Evolutionary conservation across 352 stramenopile species (phyloP).

Genomic region (Globisporangium heterothallicum): DNA sequence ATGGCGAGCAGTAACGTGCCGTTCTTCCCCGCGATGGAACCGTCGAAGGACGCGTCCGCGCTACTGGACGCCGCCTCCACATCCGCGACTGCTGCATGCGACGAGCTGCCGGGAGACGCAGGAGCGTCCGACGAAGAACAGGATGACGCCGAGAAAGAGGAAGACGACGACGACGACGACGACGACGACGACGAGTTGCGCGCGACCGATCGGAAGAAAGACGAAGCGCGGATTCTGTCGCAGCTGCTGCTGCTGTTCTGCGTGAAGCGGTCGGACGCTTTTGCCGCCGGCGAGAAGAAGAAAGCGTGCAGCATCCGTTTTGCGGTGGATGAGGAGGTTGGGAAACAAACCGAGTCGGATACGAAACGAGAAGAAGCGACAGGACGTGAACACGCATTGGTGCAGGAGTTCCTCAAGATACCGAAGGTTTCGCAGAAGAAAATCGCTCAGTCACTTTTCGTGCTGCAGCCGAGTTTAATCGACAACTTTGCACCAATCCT

Average conservation of each 20-base stretch:
- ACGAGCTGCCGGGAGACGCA: no score
- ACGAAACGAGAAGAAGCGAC: conserved; percentile 3
- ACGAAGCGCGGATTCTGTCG: conserved; percentile 34
- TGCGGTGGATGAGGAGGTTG: background rate
- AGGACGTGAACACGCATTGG: conserved; percentile 21
- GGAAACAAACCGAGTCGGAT: background rate
- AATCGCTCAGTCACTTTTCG: conserved; percentile 40
- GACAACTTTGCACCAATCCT: conserved; percentile 42
- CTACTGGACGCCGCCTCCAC: background rate
- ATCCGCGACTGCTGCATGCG: background rate
- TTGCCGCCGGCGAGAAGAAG: background rate
- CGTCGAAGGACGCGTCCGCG: background rate
- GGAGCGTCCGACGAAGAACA: no score
- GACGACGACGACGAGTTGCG: conserved; percentile 1
- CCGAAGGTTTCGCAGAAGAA: conserved; percentile 32
- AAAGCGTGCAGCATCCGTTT: no score
- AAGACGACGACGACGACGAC: background rate
- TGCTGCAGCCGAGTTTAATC: conserved; percentile 33
- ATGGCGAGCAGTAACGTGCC: conserved; percentile 6
- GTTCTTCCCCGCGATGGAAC: conserved; percentile 6
- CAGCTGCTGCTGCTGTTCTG: conserved; percentile 44
- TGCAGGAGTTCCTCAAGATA: conserved; percentile 35
- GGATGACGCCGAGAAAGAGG: no score
- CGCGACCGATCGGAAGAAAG: conserved; percentile 11
- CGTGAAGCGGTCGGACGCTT: conserved; percentile 9